Evolutionary conservation across 2,329 filamentous ascomycete genomes (phyloP).

Genomic region (Colletotrichum viniferum): DNA sequence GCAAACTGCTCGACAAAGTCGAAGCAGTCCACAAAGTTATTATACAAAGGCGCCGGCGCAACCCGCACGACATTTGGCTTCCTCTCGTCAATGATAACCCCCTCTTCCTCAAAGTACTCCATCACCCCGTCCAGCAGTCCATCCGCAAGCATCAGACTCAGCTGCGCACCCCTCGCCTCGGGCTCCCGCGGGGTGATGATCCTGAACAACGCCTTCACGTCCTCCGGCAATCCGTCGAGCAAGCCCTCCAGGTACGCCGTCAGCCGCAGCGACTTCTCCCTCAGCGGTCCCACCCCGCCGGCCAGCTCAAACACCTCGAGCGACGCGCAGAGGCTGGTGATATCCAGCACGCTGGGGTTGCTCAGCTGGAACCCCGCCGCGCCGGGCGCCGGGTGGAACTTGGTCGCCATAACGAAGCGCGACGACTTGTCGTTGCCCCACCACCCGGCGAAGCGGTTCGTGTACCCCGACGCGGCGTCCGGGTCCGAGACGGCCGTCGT

Average conservation of each 20-base stretch:
- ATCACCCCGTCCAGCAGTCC: constrained; percentile 72
- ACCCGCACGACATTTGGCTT: constrained; percentile 81
- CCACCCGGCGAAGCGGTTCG: constrained; percentile 79
- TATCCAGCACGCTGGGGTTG: constrained; percentile 78
- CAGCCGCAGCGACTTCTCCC: constrained; percentile 68
- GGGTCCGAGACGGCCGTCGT: constrained; percentile 39
- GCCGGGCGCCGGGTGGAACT: constrained; percentile 77
- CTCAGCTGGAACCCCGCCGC: constrained; percentile 85
- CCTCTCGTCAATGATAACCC: constrained; percentile 79
- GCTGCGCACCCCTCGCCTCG: constrained; percentile 72
- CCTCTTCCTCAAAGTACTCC: constrained; percentile 63
- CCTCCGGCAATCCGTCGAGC: constrained; percentile 41
- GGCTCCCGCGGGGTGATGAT: constrained; percentile 71
- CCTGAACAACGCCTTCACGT: constrained; percentile 42
- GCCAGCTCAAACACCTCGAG: constrained; percentile 73
- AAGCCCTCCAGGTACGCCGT: constrained; percentile 76
- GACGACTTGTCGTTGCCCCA: constrained; percentile 81
- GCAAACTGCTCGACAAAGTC: constrained; percentile 33
- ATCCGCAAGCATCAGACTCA: constrained; percentile 70
- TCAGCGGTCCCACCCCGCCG: constrained; percentile 63
- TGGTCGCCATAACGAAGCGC: constrained; percentile 84
- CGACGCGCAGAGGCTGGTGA: constrained; percentile 72
- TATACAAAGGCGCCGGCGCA: constrained; percentile 81
- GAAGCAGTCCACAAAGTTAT: constrained; percentile 68
- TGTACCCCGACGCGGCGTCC: constrained; percentile 53